Base-by-base conservation (phyloP, 2,329 filamentous ascomycete species). In the Rugonectria rugulosa region DNA sequence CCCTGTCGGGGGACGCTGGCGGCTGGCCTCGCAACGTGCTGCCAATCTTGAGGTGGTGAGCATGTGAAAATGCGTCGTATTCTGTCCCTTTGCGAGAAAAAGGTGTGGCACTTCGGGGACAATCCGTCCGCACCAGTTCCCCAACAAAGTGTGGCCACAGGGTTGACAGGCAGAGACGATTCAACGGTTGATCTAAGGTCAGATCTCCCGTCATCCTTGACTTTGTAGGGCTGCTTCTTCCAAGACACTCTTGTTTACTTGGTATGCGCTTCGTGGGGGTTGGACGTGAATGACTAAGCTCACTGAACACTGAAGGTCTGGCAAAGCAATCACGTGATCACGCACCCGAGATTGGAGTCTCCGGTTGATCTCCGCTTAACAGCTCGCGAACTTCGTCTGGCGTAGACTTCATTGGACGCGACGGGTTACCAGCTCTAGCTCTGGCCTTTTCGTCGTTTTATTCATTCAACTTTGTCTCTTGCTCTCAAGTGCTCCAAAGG, bases 11-110 rank as follows among this genome's bases (percentile, higher is more conserved):
- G 14, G 41, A 20, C 29, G 41, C 47, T 46, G 34, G 41, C 41
- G 26, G 26, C 7, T 29, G n/a, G 46, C 36, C 38, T 32, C 44
- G 40, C 34, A 27, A 44, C 26, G 26, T 41, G n/a, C n/a, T n/a
- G n/a, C n/a, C n/a, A n/a, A n/a, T 26, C 34, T 56, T 44, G 47
- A 32, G 51, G 55, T 47, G n/a, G n/a, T 43, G 53, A 61, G 62
- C 64, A 67, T 67, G 64, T 67, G 64, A 67, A 67, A 64, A 52
- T 61, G 61, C 42, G 63, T 67, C 57, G 63, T 64, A 57, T 67
- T 37, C 49, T 64, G 61, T 38, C 60, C 2, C 12, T 40, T 14
- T 20, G 9, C 20, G 8, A 38, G 57, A 53, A 34, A 15, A 43
- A 45, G 40, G 57, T 42, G 48, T 54, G 44, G 43, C 36, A 62